Evolutionary conservation across 371 early-diverging fungal genomes (phyloP).

Genomic region (Mucor circinelloides): DNA sequence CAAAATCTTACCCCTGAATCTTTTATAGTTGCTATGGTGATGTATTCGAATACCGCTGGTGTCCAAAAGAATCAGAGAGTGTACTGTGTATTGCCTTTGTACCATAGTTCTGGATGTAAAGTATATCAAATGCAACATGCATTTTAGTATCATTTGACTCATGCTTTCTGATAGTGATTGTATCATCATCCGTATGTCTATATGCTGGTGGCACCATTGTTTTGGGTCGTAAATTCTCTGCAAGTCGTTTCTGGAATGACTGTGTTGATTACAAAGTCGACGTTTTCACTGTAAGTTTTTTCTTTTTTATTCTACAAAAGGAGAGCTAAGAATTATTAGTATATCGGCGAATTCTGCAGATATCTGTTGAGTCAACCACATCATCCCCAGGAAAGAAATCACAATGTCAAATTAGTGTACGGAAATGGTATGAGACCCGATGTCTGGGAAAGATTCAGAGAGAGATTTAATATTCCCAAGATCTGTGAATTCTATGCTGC

Average conservation of each 20-base stretch:
- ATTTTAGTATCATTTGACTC: background rate
- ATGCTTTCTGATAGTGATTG: slow-evolving; percentile 29
- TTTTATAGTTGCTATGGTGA: slow-evolving; percentile 20
- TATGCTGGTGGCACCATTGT: slow-evolving; percentile 43
- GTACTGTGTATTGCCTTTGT: slow-evolving; percentile 55
- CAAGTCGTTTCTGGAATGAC: slow-evolving; percentile 53
- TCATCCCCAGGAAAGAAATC: slow-evolving; percentile 50
- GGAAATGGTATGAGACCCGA: slow-evolving; percentile 77
- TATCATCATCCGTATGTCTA: slow-evolving; percentile 29
- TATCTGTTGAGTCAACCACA: slow-evolving; percentile 60
- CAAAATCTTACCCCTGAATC: background rate
- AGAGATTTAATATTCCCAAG: slow-evolving; percentile 50
- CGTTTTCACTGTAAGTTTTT: slow-evolving; percentile 37
- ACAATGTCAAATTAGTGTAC: slow-evolving; percentile 53
- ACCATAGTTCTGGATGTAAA: slow-evolving; percentile 55
- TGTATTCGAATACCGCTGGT: slow-evolving; percentile 15
- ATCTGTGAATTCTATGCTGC: slow-evolving; percentile 66
- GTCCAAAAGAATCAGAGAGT: slow-evolving; percentile 33
- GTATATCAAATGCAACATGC: background rate
- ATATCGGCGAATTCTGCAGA: slow-evolving; percentile 75
- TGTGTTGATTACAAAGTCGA: slow-evolving; percentile 44
- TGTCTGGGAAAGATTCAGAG: slow-evolving; percentile 62
- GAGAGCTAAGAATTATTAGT: slow-evolving; percentile 16
- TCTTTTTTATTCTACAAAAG: background rate
- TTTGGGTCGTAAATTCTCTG: slow-evolving; percentile 53